A percentile compares a stretch with the other conserved stretches of the same genome.
These are phyloP conservation scores for Abrus precatorius DNA, from an alignment of 306 rosid species.

Conservation along the genomic window DNA sequence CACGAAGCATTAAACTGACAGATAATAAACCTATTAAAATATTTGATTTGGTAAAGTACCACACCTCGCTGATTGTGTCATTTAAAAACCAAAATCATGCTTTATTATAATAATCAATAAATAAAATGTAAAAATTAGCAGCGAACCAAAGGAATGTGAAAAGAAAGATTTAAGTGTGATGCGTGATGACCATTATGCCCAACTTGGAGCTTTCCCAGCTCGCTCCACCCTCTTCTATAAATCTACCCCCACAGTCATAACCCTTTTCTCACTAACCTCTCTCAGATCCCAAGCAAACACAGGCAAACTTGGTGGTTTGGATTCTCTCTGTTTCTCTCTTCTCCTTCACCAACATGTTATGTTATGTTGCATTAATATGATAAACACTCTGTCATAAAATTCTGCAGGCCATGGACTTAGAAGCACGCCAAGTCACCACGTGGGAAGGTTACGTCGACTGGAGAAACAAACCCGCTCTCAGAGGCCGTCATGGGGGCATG, in stretches of 20 bases:
- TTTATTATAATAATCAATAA: no score
- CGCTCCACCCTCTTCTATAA: not conserved
- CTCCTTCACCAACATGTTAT: no score
- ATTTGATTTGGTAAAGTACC: no score
- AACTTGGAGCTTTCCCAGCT: not conserved
- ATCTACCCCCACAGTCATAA: constrained; percentile 51
- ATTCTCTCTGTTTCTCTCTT: not conserved
- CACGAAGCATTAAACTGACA: no score
- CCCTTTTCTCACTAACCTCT: constrained; percentile 4
- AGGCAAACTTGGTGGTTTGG: no score
- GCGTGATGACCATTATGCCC: constrained; percentile 58
- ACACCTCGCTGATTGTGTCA: no score
- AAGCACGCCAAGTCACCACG: constrained; percentile 38
- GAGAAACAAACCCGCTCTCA: constrained; percentile 75
- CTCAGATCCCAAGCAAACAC: constrained; percentile 33
- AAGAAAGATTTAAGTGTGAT: constrained; percentile 49
- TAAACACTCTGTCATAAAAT: no score
- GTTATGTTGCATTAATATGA: no score
- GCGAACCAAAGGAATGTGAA: not conserved
- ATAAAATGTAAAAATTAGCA: no score
- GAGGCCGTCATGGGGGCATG: constrained; percentile 88
- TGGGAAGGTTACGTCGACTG: constrained; percentile 91
- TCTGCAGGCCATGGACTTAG: no score
- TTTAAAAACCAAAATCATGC: not conserved
- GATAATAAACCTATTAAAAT: no score